Evolutionary conservation across 768 basidiomycete species (phyloP).

Genomic region (Agaricus sinodeliciosus): DNA sequence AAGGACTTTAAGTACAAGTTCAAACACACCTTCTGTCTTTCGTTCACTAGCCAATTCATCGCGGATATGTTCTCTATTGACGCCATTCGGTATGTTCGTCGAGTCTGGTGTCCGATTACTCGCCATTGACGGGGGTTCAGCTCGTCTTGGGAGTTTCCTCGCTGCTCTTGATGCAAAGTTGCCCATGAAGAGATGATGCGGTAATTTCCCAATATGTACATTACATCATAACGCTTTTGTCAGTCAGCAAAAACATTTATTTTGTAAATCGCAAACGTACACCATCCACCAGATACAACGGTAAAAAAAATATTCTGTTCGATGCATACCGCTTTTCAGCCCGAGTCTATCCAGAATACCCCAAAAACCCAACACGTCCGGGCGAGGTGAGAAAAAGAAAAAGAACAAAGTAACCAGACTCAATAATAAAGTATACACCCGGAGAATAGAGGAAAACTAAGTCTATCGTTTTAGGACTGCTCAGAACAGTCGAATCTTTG

Average conservation of each 20-base stretch:
- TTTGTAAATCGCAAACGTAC: conserved; percentile 5
- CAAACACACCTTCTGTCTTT: conserved; percentile 48
- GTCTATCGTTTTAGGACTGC: conserved; percentile 29
- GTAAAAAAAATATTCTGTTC: not conserved
- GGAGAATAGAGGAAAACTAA: conserved; percentile 20
- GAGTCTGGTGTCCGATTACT: conserved; percentile 32
- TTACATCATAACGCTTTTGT: too few relatives aligned
- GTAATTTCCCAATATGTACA: too few relatives aligned
- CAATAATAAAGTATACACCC: conserved; percentile 12
- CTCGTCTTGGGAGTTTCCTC: conserved; percentile 45
- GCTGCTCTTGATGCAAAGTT: conserved; percentile 52
- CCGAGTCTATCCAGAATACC: conserved; percentile 1
- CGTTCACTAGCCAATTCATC: conserved; percentile 39
- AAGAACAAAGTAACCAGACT: conserved; percentile 12
- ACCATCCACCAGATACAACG: conserved; percentile 4
- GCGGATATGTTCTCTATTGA: not conserved
- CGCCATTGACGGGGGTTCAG: conserved; percentile 40
- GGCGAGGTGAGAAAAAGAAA: not conserved
- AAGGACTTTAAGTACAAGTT: too few relatives aligned
- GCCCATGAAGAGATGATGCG: conserved; percentile 40
- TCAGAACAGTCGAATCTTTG: conserved; percentile 27
- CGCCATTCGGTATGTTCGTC: conserved; percentile 9
- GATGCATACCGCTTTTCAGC: not conserved
- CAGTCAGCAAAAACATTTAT: not conserved
- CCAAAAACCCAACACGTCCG: not conserved